Conservation (phyloP, 345 rosid genomes). For the Durio zibethinus region DNA sequence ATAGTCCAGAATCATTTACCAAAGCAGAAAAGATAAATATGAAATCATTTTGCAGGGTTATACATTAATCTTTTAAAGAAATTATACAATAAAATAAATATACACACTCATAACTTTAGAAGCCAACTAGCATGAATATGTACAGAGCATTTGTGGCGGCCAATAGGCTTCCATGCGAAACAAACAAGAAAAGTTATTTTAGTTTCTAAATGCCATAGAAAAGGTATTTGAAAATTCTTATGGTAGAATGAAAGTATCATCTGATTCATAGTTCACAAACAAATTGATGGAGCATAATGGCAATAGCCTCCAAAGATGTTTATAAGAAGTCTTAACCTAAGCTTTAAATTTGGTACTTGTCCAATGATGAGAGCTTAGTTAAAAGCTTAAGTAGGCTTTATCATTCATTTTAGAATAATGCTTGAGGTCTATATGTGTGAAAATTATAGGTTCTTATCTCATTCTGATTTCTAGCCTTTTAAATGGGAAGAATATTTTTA, state of each 20-base stretch:
- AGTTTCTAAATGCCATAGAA: not conserved
- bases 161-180: not conserved
- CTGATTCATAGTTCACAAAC: not conserved
- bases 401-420: not conserved
- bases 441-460: not conserved
- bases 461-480: not conserved
- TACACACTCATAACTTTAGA: not conserved
- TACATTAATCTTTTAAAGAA: not conserved
- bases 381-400: not conserved
- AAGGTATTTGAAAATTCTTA: not conserved
- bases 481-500: not conserved
- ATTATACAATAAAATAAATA: not conserved
- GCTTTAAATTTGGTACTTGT: not conserved
- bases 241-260: not conserved
- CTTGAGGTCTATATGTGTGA: not conserved
- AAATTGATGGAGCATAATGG: not conserved
- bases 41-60: not conserved
- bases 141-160: not conserved
- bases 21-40: not conserved
- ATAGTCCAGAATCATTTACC: not conserved
- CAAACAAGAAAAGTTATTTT: not conserved
- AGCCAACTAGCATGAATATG: not conserved
- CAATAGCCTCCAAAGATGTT: not conserved
- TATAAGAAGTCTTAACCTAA: not conserved
- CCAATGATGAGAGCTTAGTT: not conserved